These are phyloP conservation scores for Rhizomucor pusillus DNA, from an alignment of 371 early-diverging fungal species.

Conservation along the genomic window DNA sequence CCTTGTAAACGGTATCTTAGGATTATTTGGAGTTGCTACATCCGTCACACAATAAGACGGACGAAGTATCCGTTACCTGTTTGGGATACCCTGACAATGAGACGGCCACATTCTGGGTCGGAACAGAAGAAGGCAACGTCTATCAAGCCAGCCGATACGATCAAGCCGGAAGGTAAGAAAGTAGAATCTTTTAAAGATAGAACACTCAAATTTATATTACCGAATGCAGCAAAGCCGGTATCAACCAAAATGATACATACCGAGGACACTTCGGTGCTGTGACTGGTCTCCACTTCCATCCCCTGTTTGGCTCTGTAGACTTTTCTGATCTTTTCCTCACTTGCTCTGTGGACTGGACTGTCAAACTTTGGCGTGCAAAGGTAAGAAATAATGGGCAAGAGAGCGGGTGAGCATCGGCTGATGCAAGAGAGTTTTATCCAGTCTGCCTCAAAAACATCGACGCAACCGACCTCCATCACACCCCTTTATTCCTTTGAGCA, in stretches of 20 bases:
- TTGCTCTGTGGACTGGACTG: constrained; percentile 92
- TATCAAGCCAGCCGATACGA: constrained; percentile 94
- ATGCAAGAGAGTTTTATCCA: constrained; percentile 12
- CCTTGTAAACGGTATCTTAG: constrained; percentile 28
- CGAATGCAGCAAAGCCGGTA: constrained; percentile 82
- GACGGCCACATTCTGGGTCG: constrained; percentile 91
- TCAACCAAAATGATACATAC: constrained; percentile 82
- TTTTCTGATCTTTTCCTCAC: constrained; percentile 91
- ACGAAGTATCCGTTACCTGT: constrained; percentile 90
- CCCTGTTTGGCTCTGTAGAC: constrained; percentile 73
- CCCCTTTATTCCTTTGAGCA: constrained; percentile 91
- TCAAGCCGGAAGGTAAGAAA: constrained; percentile 76
- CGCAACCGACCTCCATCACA: constrained; percentile 52
- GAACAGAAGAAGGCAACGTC: constrained; percentile 92
- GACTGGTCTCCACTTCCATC: constrained; percentile 93
- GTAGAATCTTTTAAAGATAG: not conserved
- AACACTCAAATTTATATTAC: not conserved
- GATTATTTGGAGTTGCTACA: constrained; percentile 81
- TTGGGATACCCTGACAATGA: constrained; percentile 92
- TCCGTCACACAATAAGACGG: constrained; percentile 75
- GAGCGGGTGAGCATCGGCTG: too few relatives aligned
- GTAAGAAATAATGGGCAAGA: constrained; percentile 27
- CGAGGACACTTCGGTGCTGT: constrained; percentile 87
- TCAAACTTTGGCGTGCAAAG: constrained; percentile 92
- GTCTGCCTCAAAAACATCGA: constrained; percentile 63